Evolutionary conservation across 208 protist species (phyloP), one percentile per base, ranked within the genome.

Genomic region (Trypanosoma mega): DNA sequence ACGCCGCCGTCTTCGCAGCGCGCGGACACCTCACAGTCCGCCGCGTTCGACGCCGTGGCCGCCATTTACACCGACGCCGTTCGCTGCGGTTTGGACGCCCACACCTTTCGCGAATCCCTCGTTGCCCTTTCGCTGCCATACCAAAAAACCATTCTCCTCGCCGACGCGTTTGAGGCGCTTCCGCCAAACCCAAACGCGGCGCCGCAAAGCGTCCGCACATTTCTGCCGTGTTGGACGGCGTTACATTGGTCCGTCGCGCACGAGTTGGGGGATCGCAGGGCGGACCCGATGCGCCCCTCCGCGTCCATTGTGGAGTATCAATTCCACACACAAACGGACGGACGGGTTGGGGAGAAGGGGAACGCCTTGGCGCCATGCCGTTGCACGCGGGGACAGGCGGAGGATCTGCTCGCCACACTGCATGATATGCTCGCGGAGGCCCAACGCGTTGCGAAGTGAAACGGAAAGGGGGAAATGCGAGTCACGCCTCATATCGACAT

Each of bases 401-500:
- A 44, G 2, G 65, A 80, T 24, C 63, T 85, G 24, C 41, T 77
- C 9, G 52, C 39, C 30, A 49, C 71, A 4, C 39, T 87, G 55
- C 68, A 85, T 24, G 52, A 43, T 9, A 46, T 79, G 59, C 48
- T 89, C 1, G 71, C 76, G 4, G 50, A 56, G 52, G n/a, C 76
- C 78, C 23, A 86, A 79, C 30, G 58, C 39, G 9, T 44, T 74
- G n/a, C 20, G 3, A 2, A 31, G 30, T 21, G 14, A 43, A 31
- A 56, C 23, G 27, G 20, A 30, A 39, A 30, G n/a, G 16, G 27
- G 16, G n/a, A n/a, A n/a, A n/a, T n/a, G n/a, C n/a, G n/a, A n/a
- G n/a, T n/a, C n/a, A n/a, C n/a, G n/a, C n/a, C n/a, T n/a, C n/a
- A n/a, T n/a, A n/a, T n/a, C n/a, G n/a, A n/a, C n/a, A n/a, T n/a